phyloP scores from a whole-genome alignment of 177 flowering plant genomes.

The Telopea speciosissima region DNA sequence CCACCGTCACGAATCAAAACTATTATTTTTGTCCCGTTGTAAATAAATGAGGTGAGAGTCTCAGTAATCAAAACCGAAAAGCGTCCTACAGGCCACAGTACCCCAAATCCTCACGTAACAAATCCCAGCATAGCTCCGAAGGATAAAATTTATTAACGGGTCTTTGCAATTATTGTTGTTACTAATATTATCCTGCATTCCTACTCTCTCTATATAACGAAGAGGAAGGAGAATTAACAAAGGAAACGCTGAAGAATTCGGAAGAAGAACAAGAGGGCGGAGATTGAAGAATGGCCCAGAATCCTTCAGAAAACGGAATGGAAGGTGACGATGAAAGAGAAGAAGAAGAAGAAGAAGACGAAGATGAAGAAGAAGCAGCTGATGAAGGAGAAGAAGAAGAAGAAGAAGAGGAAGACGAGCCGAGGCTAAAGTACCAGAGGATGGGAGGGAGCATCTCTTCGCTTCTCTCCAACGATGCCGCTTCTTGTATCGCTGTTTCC shows the following conservation, averaged over 20 bases:
- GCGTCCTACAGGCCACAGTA: too few relatives aligned
- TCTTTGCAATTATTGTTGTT: too few relatives aligned
- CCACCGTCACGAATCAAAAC: too few relatives aligned
- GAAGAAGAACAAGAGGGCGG: neutral
- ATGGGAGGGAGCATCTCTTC: slow-evolving; percentile 92
- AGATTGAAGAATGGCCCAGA: slow-evolving; percentile 9
- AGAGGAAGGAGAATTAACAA: neutral
- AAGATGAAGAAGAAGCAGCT: slow-evolving; percentile 38
- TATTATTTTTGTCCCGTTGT: too few relatives aligned
- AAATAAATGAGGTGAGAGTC: too few relatives aligned
- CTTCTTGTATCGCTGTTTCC: slow-evolving; percentile 82
- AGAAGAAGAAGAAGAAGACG: slow-evolving; percentile 46
- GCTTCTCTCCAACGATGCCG: slow-evolving; percentile 64
- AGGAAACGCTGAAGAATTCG: neutral
- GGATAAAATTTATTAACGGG: too few relatives aligned
- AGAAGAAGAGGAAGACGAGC: slow-evolving; percentile 92
- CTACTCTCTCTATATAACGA: neutral
- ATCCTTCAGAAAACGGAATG: slow-evolving; percentile 50
- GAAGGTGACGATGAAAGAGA: slow-evolving; percentile 78
- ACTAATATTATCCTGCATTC: neutral
- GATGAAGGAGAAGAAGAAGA: slow-evolving; percentile 59
- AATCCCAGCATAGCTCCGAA: too few relatives aligned
- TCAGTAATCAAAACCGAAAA: too few relatives aligned
- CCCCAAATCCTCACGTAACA: too few relatives aligned
- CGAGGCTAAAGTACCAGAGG: slow-evolving; percentile 93